These are phyloP conservation scores for Lunasporangiospora selenospora DNA, from an alignment of 192 early-diverging fungal species.

Conservation along the genomic window DNA sequence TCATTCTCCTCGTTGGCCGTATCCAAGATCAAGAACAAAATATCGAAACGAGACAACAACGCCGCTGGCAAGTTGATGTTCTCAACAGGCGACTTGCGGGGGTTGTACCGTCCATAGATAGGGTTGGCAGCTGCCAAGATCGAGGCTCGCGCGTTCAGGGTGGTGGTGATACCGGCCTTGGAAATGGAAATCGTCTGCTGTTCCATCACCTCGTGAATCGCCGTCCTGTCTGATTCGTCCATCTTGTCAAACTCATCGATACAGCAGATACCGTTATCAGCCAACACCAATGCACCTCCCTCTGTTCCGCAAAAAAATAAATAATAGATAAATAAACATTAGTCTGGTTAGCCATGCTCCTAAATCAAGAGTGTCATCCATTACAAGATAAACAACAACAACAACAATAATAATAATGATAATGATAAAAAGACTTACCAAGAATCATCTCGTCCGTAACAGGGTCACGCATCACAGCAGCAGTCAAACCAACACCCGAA, in stretches of 20 bases:
- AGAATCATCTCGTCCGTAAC: conserved; percentile 96
- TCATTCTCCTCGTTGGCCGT: conserved; percentile 82
- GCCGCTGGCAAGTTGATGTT: conserved; percentile 99
- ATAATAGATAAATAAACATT: not conserved
- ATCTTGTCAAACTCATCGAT: conserved; percentile 99
- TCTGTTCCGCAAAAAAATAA: conserved; percentile 50
- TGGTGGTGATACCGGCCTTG: conserved; percentile 99
- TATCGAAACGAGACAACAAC: conserved; percentile 91
- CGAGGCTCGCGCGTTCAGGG: conserved; percentile 93
- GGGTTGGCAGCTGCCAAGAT: conserved; percentile 98
- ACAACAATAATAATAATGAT: not conserved
- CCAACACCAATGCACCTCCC: conserved; percentile 96
- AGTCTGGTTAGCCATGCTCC: not conserved
- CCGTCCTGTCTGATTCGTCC: conserved; percentile 95
- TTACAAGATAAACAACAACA: conserved; percentile 18
- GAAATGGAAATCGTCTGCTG: conserved; percentile 98
- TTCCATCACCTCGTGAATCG: conserved; percentile 99
- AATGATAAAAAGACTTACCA: conserved; percentile 36
- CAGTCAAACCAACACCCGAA: conserved; percentile 97
- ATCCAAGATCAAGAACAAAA: conserved; percentile 91
- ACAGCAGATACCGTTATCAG: conserved; percentile 98
- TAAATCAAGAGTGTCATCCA: conserved; percentile 75
- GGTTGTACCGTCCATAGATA: conserved; percentile 94
- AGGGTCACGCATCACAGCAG: conserved; percentile 92
- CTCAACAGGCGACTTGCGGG: conserved; percentile 83